A percentile compares a stretch with the other conserved stretches of the same genome.
Conservation (phyloP, 345 rosid genomes). For the Noccaea bulbosa region DNA sequence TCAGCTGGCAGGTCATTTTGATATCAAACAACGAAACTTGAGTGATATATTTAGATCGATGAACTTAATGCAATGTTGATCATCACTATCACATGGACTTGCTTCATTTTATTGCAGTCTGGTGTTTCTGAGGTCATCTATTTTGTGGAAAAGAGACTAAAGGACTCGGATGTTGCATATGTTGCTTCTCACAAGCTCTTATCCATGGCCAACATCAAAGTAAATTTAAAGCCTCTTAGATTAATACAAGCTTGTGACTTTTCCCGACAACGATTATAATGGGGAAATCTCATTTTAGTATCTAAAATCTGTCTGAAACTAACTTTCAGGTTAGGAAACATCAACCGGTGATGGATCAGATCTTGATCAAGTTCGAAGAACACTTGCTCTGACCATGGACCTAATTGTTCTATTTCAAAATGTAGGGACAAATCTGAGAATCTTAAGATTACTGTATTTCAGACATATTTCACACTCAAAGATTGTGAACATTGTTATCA, state of each 20-base stretch:
- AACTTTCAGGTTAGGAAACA: slow-evolving; percentile 70
- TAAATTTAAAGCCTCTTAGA: slow-evolving; percentile 43
- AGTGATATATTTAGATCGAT: slow-evolving; percentile 1
- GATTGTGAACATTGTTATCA: no score
- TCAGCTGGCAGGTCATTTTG: slow-evolving; percentile 9
- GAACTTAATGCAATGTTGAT: no score
- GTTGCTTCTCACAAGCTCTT: slow-evolving; percentile 84
- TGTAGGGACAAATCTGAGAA: not conserved
- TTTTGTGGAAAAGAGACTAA: slow-evolving; percentile 73
- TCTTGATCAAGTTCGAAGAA: slow-evolving; percentile 68
- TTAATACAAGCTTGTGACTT: not conserved
- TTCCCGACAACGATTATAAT: no score
- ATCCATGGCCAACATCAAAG: slow-evolving; percentile 83
- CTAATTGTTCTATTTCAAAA: slow-evolving; percentile 15
- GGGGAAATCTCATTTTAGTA: no score
- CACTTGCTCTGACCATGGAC: slow-evolving; percentile 27
- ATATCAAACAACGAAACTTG: not conserved
- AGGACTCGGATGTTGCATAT: slow-evolving; percentile 55
- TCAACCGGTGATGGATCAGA: slow-evolving; percentile 70
- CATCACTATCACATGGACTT: slow-evolving; percentile 8
- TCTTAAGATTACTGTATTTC: not conserved
- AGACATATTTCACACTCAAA: slow-evolving; percentile 30
- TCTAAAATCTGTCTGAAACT: not conserved
- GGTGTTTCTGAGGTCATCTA: slow-evolving; percentile 85
- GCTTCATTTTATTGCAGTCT: slow-evolving; percentile 56